Evolutionary conservation across 257 asterid species (phyloP).

Genomic region (Osmanthus fragrans): DNA sequence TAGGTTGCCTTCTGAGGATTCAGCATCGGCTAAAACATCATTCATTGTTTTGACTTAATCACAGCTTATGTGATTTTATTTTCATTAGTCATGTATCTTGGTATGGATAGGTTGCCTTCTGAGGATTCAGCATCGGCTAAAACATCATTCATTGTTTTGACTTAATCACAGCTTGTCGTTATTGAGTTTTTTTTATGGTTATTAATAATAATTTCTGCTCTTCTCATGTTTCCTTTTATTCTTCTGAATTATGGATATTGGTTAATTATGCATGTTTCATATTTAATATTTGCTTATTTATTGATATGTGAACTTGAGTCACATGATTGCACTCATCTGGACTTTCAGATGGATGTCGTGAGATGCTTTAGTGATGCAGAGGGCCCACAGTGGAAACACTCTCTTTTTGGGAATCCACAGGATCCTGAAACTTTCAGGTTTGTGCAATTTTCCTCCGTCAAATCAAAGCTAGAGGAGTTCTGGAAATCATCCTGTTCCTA

Average conservation of each 20-base stretch:
- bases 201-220: background rate
- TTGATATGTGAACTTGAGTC: slow-evolving; percentile 18
- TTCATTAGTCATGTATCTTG: slow-evolving; percentile 1
- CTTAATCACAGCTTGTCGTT: slow-evolving; percentile 5
- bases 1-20: background rate
- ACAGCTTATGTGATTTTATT: background rate
- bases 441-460: slow-evolving; percentile 12
- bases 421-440: slow-evolving; percentile 95
- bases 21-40: slow-evolving; percentile 4
- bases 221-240: background rate
- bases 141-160: slow-evolving; percentile 13
- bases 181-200: slow-evolving; percentile 4
- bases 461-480: slow-evolving; percentile 9
- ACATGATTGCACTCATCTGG: slow-evolving; percentile 27
- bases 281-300: slow-evolving; percentile 1
- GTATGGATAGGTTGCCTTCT: background rate
- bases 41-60: slow-evolving; percentile 11
- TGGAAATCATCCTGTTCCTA: slow-evolving; percentile 9
- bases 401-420: slow-evolving; percentile 95
- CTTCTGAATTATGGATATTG: background rate
- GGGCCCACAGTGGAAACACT: slow-evolving; percentile 91
- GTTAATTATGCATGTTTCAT: slow-evolving; percentile 8
- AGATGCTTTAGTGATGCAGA: slow-evolving; percentile 85
- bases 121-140: slow-evolving; percentile 9
- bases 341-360: slow-evolving; percentile 74